phyloP scores from a whole-genome alignment of 345 rosid genomes.

The Brassica rapa region DNA sequence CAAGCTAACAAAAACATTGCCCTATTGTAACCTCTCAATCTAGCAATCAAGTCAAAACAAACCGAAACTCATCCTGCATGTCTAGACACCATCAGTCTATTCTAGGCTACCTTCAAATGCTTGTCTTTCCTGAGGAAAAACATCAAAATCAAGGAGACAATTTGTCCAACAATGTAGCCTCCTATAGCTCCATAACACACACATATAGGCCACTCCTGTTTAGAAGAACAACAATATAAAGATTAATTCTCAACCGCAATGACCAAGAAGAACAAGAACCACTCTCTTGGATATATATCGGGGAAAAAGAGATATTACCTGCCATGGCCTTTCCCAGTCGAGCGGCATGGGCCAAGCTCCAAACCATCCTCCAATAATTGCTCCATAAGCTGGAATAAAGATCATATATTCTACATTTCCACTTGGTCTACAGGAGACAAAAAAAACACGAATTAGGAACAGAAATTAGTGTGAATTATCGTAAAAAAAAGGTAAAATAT shows the following conservation, averaged over 20 bases:
- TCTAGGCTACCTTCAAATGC: slow-evolving; percentile 38
- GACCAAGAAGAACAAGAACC: background rate
- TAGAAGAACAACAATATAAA: background rate
- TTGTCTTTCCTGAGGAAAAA: slow-evolving; percentile 26
- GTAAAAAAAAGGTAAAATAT: background rate
- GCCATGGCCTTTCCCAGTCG: slow-evolving; percentile 99
- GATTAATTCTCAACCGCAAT: background rate
- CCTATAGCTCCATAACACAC: slow-evolving; percentile 74
- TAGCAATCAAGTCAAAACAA: slow-evolving; percentile 24
- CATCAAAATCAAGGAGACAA: slow-evolving; percentile 47
- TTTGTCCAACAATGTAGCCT: slow-evolving; percentile 59
- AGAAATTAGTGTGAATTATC: background rate
- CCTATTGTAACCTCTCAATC: slow-evolving; percentile 6
- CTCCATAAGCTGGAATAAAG: slow-evolving; percentile 76
- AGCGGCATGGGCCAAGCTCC: slow-evolving; percentile 99
- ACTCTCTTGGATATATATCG: background rate
- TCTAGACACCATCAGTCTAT: slow-evolving; percentile 4
- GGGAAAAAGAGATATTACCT: slow-evolving; percentile 46
- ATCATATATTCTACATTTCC: slow-evolving; percentile 65
- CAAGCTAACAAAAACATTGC: slow-evolving; percentile 18
- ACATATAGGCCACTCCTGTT: slow-evolving; percentile 89
- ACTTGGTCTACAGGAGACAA: slow-evolving; percentile 49
- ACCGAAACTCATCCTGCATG: background rate
- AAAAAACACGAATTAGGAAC: slow-evolving; percentile 12
- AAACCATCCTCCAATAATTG: slow-evolving; percentile 86